These are phyloP conservation scores for Cutaneotrichosporon sp. DNA, from an alignment of 1,284 basidiomycete species.

Conservation along the genomic window DNA sequence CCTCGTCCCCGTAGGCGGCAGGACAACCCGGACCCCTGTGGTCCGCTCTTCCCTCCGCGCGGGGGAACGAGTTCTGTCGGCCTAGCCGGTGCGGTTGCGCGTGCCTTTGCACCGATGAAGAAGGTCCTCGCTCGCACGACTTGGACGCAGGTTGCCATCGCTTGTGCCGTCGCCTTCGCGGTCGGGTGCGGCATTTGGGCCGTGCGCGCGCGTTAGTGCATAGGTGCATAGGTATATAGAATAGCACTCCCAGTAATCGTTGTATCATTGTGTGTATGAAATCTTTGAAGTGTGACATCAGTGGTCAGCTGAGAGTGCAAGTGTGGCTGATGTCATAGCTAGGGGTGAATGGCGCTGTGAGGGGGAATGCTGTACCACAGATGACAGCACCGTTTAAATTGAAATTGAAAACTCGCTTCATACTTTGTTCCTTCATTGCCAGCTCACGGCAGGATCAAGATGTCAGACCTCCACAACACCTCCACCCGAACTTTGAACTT, in stretches of 20 bases:
- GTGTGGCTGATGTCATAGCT: too few relatives aligned
- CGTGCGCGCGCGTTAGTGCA: constrained; percentile 4
- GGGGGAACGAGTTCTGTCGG: constrained; percentile 7
- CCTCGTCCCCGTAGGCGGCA: constrained; percentile 7
- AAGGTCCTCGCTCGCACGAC: constrained; percentile 8
- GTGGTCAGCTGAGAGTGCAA: too few relatives aligned
- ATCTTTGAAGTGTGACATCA: neutral
- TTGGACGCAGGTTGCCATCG: constrained; percentile 22
- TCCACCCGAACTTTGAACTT: too few relatives aligned
- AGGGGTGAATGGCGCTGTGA: too few relatives aligned
- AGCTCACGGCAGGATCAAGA: too few relatives aligned
- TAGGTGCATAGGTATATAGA: neutral
- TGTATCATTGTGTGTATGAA: neutral
- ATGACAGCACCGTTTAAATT: too few relatives aligned
- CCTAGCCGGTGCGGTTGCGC: constrained; percentile 16
- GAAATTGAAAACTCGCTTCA: too few relatives aligned
- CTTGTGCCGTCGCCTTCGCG: constrained; percentile 27
- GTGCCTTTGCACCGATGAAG: constrained; percentile 19
- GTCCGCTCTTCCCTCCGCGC: constrained; percentile 22
- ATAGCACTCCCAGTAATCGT: neutral
- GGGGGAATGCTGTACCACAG: too few relatives aligned
- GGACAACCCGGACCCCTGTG: neutral
- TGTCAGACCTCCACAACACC: too few relatives aligned
- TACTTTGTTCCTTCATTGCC: too few relatives aligned
- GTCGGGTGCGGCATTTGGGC: constrained; percentile 28